These are phyloP conservation scores for Rugonectria rugulosa DNA, from an alignment of 2,329 filamentous ascomycete species.

Conservation along the genomic window DNA sequence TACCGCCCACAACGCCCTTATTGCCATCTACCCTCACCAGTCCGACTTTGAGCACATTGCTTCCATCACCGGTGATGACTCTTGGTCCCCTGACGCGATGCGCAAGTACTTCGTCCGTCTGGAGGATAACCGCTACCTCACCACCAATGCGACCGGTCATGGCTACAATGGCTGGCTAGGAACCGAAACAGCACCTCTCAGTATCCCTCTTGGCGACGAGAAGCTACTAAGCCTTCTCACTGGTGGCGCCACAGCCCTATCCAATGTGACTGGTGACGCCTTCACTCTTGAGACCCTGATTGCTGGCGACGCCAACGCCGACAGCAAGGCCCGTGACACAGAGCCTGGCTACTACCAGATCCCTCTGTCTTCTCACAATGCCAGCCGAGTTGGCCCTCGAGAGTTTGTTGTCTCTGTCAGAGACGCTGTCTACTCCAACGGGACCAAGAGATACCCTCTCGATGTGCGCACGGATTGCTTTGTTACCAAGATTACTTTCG, in stretches of 20 bases:
- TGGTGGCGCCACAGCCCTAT: conserved; percentile 34
- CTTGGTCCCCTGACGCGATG: conserved; percentile 65
- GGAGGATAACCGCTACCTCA: conserved; percentile 62
- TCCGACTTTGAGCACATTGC: conserved; percentile 68
- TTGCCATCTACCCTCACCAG: conserved; percentile 65
- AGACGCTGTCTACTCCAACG: conserved; percentile 47
- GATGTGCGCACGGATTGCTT: conserved; percentile 59
- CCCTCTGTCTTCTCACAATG: conserved; percentile 53
- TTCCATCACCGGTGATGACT: conserved; percentile 61
- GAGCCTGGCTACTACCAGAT: conserved; percentile 52
- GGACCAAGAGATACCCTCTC: conserved; percentile 62
- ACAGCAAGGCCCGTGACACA: conserved; percentile 53
- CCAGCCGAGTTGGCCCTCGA: conserved; percentile 55
- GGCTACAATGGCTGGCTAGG: conserved; percentile 65
- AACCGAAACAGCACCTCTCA: conserved; percentile 58
- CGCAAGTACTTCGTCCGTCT: conserved; percentile 61
- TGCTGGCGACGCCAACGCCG: conserved; percentile 60
- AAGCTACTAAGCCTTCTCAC: conserved; percentile 56
- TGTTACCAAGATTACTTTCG: conserved; percentile 55
- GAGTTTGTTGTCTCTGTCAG: conserved; percentile 53
- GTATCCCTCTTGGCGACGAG: conserved; percentile 58
- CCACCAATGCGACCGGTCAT: conserved; percentile 54
- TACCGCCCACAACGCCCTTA: conserved; percentile 67
- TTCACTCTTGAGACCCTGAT: conserved; percentile 47
- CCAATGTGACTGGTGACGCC: conserved; percentile 40